Base-by-base conservation (phyloP, 2,329 filamentous ascomycete species). In the Trichophyton mentagrophytes region DNA sequence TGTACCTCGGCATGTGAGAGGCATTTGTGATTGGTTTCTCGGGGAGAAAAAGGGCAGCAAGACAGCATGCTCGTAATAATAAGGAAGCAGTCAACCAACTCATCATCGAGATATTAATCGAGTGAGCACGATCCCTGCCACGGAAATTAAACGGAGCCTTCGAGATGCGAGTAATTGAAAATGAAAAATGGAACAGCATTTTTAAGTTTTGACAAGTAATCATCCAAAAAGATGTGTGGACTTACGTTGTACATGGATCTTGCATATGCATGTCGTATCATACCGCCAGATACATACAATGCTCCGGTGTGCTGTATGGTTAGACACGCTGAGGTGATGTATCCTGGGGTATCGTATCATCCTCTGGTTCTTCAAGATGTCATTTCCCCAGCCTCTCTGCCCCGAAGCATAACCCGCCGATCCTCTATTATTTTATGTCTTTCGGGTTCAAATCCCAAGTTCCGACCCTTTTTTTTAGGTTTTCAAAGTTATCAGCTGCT, bases 101-200 rank as follows among this genome's bases (percentile, higher is more conserved):
- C 40, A 17, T 44, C 40, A 20, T 44, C 40, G n/a, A 17, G 5
- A 44, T 44, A 44, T 44, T 51, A 13, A 2, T 22, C 49, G 9
- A 38, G 33, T 15, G 13, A 53, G 49, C 49, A 53, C 49, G 33
- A 57, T 25, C 55, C 33, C 33, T 38, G 55, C n/a, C 30, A 38
- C 55, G 55, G 55, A 57, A 42, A 57, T 57, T 57, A 57, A 57
- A 57, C 38, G 38, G 55, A 42, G 33, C 27, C 55, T 57, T 57
- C 55, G 49, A 53, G 49, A 57, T 57, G 55, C 55, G 55, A 57
- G 30, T 57, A 25, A 57, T 53, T 53, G 49, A 25, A 53, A 33
- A 53, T 33, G 33, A 17, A 13, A 22, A 53, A 47, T 47, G 44
- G 44, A 20, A 47, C 44, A 25, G 8, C 44, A 46, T 22, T 53